Percentiles rank a stretch among this genome's conserved stretches.
Conservation (phyloP, 257 asterid species). For the Ballota nigra region DNA sequence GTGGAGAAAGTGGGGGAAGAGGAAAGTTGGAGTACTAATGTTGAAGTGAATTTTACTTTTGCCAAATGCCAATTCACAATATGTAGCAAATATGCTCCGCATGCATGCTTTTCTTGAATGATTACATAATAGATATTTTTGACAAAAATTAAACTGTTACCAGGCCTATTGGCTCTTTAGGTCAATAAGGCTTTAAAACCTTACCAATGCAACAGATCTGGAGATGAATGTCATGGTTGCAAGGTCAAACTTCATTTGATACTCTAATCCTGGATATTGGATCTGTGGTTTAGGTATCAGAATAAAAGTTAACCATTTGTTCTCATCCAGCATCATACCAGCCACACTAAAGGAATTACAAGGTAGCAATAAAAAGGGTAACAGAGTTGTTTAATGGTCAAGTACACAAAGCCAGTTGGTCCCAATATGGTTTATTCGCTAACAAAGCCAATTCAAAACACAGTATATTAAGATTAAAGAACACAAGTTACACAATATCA, state of each 20-base stretch:
- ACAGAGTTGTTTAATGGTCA: not conserved
- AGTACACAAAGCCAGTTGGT: not conserved
- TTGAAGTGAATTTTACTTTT: slow-evolving; percentile 4
- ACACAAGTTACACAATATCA: not conserved
- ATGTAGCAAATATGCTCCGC: not conserved
- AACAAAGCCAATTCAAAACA: not conserved
- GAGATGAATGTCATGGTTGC: slow-evolving; percentile 75
- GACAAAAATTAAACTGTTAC: slow-evolving; percentile 3
- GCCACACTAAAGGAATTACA: slow-evolving; percentile 13
- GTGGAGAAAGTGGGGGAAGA: not conserved
- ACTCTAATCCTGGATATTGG: slow-evolving; percentile 89
- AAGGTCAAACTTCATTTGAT: slow-evolving; percentile 84
- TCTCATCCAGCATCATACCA: slow-evolving; percentile 10
- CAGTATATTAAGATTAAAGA: not conserved
- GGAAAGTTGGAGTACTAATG: not conserved
- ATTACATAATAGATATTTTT: not conserved
- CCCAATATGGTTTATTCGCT: not conserved
- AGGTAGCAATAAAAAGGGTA: slow-evolving; percentile 3
- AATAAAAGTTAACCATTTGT: slow-evolving; percentile 16
- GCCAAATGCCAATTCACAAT: not conserved
- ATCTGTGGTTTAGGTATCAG: slow-evolving; percentile 45
- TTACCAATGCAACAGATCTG: slow-evolving; percentile 68
- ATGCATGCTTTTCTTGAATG: slow-evolving; percentile 6
- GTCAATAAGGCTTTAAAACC: slow-evolving; percentile 22
- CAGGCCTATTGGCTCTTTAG: not conserved